These are phyloP conservation scores for Saturnispora gosingensis DNA, from an alignment of 805 yeast genomes.

Conservation along the genomic window DNA sequence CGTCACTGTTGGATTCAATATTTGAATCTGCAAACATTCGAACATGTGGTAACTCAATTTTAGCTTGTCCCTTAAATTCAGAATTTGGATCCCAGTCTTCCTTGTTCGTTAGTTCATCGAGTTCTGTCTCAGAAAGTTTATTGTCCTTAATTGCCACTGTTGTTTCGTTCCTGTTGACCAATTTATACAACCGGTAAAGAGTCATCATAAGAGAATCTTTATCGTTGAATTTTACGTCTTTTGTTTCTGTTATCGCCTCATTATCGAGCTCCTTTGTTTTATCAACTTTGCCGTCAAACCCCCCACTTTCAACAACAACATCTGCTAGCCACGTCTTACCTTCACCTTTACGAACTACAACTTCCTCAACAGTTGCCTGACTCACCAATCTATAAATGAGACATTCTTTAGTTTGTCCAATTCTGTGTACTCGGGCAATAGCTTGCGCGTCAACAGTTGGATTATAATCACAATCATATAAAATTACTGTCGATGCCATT, in stretches of 20 bases:
- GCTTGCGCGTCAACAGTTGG: slow-evolving; percentile 97
- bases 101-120: slow-evolving; percentile 31
- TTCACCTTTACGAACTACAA: slow-evolving; percentile 68
- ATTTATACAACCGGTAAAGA: slow-evolving; percentile 6
- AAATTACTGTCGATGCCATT: slow-evolving; percentile 80
- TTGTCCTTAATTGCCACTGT: slow-evolving; percentile 18
- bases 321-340: slow-evolving; percentile 72
- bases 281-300: slow-evolving; percentile 31
- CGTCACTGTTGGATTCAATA: background rate
- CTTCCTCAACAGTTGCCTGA: slow-evolving; percentile 74
- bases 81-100: slow-evolving; percentile 1
- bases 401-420: slow-evolving; percentile 84
- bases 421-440: slow-evolving; percentile 89
- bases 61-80: background rate
- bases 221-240: background rate
- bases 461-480: slow-evolving; percentile 94
- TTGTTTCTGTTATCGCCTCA: background rate
- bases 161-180: slow-evolving; percentile 17
- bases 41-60: slow-evolving; percentile 4
- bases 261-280: slow-evolving; percentile 5
- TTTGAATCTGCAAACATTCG: slow-evolving; percentile 7
- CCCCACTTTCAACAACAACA: slow-evolving; percentile 61
- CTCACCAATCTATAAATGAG: slow-evolving; percentile 70
- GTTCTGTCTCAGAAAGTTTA: slow-evolving; percentile 32
- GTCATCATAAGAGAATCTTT: slow-evolving; percentile 5